phyloP scores from a whole-genome alignment of 495 filamentous ascomycete genomes.

The Hyphodiscus hymeniophilus region DNA sequence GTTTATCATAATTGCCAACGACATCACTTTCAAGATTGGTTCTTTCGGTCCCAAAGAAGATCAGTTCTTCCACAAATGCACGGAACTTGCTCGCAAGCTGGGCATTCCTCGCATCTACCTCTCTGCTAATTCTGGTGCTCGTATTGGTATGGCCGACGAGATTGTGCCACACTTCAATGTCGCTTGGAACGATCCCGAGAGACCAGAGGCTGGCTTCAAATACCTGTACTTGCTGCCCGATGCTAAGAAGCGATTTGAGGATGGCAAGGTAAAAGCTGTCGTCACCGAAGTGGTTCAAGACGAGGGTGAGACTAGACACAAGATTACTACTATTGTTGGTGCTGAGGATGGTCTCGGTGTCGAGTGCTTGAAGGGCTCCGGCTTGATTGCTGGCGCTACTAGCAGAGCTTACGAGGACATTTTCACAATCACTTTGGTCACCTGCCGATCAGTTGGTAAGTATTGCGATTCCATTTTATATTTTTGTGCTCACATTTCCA shows the following conservation, averaged over 20 bases:
- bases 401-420: constrained; percentile 97
- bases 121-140: constrained; percentile 98
- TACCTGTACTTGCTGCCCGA: constrained; percentile 94
- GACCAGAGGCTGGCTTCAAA: constrained; percentile 89
- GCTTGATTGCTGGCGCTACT: constrained; percentile 95
- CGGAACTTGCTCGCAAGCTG: constrained; percentile 83
- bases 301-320: constrained; percentile 84
- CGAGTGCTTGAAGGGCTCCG: constrained; percentile 93
- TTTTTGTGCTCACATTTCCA: constrained; percentile 29
- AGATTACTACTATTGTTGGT: constrained; percentile 91
- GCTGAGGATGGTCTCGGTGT: constrained; percentile 95
- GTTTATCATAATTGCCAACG: constrained; percentile 96
- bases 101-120: constrained; percentile 96
- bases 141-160: constrained; percentile 94
- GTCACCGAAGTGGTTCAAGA: constrained; percentile 82
- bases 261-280: constrained; percentile 69
- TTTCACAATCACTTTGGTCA: constrained; percentile 97
- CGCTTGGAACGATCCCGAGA: constrained; percentile 82
- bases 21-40: constrained; percentile 98
- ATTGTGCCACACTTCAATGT: constrained; percentile 94
- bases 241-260: constrained; percentile 81
- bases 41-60: constrained; percentile 95
- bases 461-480: constrained; percentile 23
- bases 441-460: constrained; percentile 84
- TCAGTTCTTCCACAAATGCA: constrained; percentile 98